Evolutionary conservation across 768 basidiomycete genomes (phyloP), one percentile per base, ranked within the genome.

Genomic region (Porphyrellus cyaneotinctus): DNA sequence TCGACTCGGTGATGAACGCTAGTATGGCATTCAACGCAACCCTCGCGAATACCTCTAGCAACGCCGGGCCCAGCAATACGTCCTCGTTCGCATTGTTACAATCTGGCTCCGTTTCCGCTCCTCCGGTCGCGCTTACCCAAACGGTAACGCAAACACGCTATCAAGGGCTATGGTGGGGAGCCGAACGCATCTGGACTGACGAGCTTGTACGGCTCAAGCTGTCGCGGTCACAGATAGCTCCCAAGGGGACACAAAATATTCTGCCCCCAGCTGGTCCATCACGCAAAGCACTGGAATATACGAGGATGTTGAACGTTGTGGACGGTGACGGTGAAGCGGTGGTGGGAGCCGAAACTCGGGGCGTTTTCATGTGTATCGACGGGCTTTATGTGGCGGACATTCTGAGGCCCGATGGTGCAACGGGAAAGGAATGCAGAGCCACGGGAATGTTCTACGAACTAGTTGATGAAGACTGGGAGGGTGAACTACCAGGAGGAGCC

Each of bases 131-230:
- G 37, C 62, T 59, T 30, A 47, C 56, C 9, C 72, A 76, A 44
- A 65, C 62, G 2, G 63, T 76, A 28, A 71, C 69, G 0, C 85
- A 88, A 61, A 77, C 70, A 44, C 74, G 82, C 37, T 91, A 82
- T 63, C 88, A 91, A 62, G 89, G 89, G 2, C 64, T 94, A 9
- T 95, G 91, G 91, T 89, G 88, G 86, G 93, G 93, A 9, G 82
- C 85, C 1, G 92, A 94, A 63, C 79, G 89, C 28, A 88, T 94
- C 48, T 95, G 92, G 91, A 74, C 78, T 6, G 88, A 87, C 53
- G 92, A 95, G 56, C 78, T 94, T 50, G 80, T 94, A 33, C 81
- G 92, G 22, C 74, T 95, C 44, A 89, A 89, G 61, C 68, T 87
- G 23, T 78, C 83, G 1, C 78, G 88, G 35, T 72, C 75, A 31